Base-by-base conservation (phyloP, 352 stramenopile species). In the Phytophthora macrochlamydospora region DNA sequence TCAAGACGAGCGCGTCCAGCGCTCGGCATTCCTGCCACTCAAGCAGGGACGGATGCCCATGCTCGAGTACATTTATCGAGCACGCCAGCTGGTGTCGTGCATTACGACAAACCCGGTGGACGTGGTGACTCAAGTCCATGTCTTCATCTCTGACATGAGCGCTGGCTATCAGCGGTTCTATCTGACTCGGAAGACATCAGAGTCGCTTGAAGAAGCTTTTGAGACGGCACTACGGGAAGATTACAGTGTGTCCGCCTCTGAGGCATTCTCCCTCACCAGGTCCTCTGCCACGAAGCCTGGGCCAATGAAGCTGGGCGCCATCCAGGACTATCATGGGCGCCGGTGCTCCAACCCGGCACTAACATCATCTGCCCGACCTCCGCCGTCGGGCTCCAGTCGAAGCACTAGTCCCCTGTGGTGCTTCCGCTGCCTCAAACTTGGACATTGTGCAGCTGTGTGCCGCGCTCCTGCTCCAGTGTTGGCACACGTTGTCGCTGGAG, bases 61-160 rank as follows among this genome's bases (percentile, higher is more conserved):
- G 35, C 35, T 40, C 35, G 35, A 40, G 35, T 40, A 40, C 6
- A 40, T 53, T 7, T 13, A 62, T 18, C 52, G 53, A 31, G 43
- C 31, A 18, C 43, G 44, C 4, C 8, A 62, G 9, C 30, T 62
- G 6, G 56, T 24, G 4, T 14, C 56, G n/a, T 46, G 56, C 43
- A 35, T 62, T 32, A 35, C 24, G 6, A 55, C 42, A 32, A 24
- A 31, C 13, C 43, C 56, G 2, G 33, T 62, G 4, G 43, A 62
- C 43, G 30, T 49, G 24, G 46, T 44, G 7, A 65, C 48, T 24
- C 33, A 65, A 28, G 58, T 40, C 35, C 35, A 40, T 40, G 35
- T 40, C 35, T 40, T 40, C 35, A 11, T 40, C 35, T 6, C 35
- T 11, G 6, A 11, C 9, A 40, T 40, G 35, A 6, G 9, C 9